A percentile compares a stretch with the other conserved stretches of the same genome.
phyloP scores from a whole-genome alignment of 805 yeast species.

The Starmerella tilneyi region DNA sequence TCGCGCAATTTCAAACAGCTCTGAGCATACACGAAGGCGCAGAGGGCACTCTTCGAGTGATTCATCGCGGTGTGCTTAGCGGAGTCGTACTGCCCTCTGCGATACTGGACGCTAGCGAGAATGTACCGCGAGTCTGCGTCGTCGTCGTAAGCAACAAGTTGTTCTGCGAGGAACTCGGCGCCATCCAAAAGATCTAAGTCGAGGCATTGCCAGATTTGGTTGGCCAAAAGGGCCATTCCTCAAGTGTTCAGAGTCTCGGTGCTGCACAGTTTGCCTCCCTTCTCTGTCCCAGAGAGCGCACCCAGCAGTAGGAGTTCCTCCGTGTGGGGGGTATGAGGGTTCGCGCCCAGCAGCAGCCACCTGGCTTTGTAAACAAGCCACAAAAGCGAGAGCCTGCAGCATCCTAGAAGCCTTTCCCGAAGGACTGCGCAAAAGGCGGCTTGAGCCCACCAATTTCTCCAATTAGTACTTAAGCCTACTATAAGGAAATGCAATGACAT shows the following conservation, averaged over 20 bases:
- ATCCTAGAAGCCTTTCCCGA: no score
- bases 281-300: no score
- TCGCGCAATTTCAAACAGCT: constrained; percentile 48
- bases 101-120: constrained; percentile 56
- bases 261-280: no score
- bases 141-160: constrained; percentile 54
- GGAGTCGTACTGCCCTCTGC: constrained; percentile 47
- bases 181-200: constrained; percentile 60
- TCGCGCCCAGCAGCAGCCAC: no score
- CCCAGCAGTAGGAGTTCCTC: no score
- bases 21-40: constrained; percentile 63
- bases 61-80: constrained; percentile 35
- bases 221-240: constrained; percentile 27
- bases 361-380: constrained; percentile 7
- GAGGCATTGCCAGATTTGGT: constrained; percentile 56
- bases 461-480: no score
- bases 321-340: no score
- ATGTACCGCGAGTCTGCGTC: constrained; percentile 55
- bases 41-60: constrained; percentile 54
- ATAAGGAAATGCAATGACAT: no score
- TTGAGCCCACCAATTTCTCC: no score
- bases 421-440: no score
- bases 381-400: neutral
- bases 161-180: constrained; percentile 81
- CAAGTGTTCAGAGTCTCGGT: no score